Evolutionary conservation across 1,139 yeast species (phyloP).

Genomic region (Yamadazyma pseudoaaseri): DNA sequence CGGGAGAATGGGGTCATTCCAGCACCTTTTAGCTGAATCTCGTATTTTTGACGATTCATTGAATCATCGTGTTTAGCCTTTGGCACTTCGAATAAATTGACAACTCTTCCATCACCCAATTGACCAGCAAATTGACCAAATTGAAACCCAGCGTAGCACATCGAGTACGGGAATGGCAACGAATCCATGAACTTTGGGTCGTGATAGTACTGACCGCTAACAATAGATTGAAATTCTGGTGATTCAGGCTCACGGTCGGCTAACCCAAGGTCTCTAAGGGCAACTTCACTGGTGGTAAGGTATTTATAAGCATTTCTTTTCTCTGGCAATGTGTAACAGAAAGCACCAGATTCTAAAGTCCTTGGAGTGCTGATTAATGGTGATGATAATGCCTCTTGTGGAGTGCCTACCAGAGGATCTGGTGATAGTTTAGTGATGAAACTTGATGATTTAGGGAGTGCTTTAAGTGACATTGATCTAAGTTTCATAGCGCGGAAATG

Average conservation of each 20-base stretch:
- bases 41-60: constrained; percentile 42
- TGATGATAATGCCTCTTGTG: constrained; percentile 47
- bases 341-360: constrained; percentile 61
- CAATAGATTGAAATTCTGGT: constrained; percentile 51
- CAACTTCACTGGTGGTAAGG: constrained; percentile 58
- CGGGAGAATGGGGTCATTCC: constrained; percentile 91
- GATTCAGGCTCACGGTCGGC: constrained; percentile 36
- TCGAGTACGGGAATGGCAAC: constrained; percentile 77
- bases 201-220: constrained; percentile 56
- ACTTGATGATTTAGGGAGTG: constrained; percentile 42
- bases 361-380: constrained; percentile 53
- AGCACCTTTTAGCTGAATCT: constrained; percentile 85
- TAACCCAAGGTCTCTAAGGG: constrained; percentile 61
- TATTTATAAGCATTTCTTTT: constrained; percentile 52
- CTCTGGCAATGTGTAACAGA: constrained; percentile 69
- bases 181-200: constrained; percentile 29
- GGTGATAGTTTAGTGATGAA: constrained; percentile 56
- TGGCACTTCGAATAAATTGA: constrained; percentile 70
- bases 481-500: constrained; percentile 1
- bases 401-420: constrained; percentile 57
- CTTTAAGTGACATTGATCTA: constrained; percentile 9
- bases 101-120: constrained; percentile 92
- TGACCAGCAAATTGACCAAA: constrained; percentile 98
- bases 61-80: constrained; percentile 23
- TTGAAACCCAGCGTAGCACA: constrained; percentile 94